Conservation (phyloP, 2,329 filamentous ascomycete genomes). For the Cercospora nicotianae region DNA sequence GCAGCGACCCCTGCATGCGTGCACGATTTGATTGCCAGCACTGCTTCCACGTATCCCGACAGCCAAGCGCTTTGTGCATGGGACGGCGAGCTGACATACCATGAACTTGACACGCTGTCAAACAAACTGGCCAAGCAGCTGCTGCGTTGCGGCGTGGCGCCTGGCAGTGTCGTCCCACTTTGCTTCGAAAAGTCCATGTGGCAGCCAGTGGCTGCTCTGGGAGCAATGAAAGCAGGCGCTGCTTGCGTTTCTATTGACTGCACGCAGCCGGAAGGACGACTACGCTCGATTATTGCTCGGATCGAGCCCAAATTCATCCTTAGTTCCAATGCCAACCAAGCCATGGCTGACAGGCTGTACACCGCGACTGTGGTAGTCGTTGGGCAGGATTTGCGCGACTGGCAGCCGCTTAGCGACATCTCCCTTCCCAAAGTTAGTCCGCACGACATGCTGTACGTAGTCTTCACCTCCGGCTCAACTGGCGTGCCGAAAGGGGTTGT, state of each 20-base stretch:
- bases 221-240: slow-evolving; percentile 36
- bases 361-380: slow-evolving; percentile 3
- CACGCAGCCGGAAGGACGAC: slow-evolving; percentile 29
- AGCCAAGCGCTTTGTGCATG: slow-evolving; percentile 24
- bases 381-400: neutral
- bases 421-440: slow-evolving; percentile 4
- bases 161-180: slow-evolving; percentile 23
- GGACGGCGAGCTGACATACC: slow-evolving; percentile 34
- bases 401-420: neutral
- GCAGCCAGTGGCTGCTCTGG: slow-evolving; percentile 31
- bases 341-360: neutral
- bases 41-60: neutral
- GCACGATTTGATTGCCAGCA: slow-evolving; percentile 6
- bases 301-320: slow-evolving; percentile 26
- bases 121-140: slow-evolving; percentile 11
- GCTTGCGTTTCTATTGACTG: slow-evolving; percentile 27
- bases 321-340: slow-evolving; percentile 1
- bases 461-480: slow-evolving; percentile 24
- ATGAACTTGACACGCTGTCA: slow-evolving; percentile 29
- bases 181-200: slow-evolving; percentile 36
- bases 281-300: slow-evolving; percentile 32
- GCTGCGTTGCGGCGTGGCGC: neutral
- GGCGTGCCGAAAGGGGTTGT: slow-evolving; percentile 24
- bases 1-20: slow-evolving; percentile 2
- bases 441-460: slow-evolving; percentile 9